Evolutionary conservation across 148 eudicot genomes (phyloP).

Genomic region (Heliosperma pusillum): DNA sequence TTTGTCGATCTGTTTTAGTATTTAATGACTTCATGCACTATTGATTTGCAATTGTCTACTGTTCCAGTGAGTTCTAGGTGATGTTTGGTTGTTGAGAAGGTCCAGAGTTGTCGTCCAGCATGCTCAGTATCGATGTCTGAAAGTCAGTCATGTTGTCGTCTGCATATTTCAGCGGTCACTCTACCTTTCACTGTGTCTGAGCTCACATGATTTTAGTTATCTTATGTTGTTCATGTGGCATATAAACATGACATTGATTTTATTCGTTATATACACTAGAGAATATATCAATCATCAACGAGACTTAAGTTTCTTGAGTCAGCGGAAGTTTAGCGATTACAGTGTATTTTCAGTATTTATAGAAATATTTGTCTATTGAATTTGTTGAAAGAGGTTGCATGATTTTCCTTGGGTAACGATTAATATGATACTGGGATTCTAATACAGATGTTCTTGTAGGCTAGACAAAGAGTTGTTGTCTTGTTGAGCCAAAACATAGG

Average conservation of each 20-base stretch:
- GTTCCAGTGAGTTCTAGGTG: constrained; percentile 99
- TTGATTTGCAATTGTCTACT: constrained; percentile 77
- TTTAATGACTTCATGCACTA: constrained; percentile 29
- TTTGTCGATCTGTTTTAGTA: constrained; percentile 3
- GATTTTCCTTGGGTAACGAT: no score
- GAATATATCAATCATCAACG: constrained; percentile 31
- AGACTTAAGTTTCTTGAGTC: constrained; percentile 23
- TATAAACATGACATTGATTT: constrained; percentile 24
- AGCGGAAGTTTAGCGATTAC: constrained; percentile 20
- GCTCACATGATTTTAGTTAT: constrained; percentile 40
- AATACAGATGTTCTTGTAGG: no score
- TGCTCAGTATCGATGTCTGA: constrained; percentile 98
- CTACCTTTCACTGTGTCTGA: constrained; percentile 51
- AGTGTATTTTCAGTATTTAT: constrained; percentile 21
- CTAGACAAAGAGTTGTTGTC: no score
- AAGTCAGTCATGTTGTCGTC: constrained; percentile 94
- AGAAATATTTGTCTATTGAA: no score
- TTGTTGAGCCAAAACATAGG: no score
- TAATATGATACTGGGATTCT: no score
- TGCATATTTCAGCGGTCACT: constrained; percentile 60
- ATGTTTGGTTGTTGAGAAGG: constrained; percentile 83
- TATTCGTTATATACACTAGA: constrained; percentile 15
- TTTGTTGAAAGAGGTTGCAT: no score
- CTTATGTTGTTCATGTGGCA: constrained; percentile 28
- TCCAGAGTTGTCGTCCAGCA: constrained; percentile 96